A percentile compares a stretch with the other conserved stretches of the same genome.
Conservation (phyloP, 1,284 basidiomycete genomes). For the Earliella scabrosa region DNA sequence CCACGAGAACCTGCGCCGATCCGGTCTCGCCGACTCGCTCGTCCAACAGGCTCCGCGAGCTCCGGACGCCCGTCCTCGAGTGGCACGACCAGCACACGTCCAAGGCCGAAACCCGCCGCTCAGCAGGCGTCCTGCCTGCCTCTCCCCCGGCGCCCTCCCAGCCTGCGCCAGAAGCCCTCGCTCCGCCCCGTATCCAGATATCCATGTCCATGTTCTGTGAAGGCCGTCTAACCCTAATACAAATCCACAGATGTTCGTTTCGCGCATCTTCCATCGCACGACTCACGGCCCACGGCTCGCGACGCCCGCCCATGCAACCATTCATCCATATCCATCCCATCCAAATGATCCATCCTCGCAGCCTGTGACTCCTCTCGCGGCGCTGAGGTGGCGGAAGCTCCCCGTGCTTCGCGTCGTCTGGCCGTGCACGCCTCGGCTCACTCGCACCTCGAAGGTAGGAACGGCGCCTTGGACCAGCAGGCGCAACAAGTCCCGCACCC, state of each 20-base stretch:
- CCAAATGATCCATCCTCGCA: slow-evolving; percentile 5
- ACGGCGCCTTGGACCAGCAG: background rate
- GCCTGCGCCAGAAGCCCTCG: slow-evolving; percentile 11
- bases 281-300: slow-evolving; percentile 1
- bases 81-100: slow-evolving; percentile 5
- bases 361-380: slow-evolving; percentile 5
- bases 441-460: background rate
- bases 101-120: slow-evolving; percentile 17
- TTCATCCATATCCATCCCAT: slow-evolving; percentile 11
- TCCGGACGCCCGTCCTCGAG: slow-evolving; percentile 11
- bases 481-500: background rate
- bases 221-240: slow-evolving; percentile 18
- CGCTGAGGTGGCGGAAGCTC: slow-evolving; percentile 10
- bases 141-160: background rate
- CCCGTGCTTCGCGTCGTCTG: slow-evolving; percentile 7
- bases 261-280: no score
- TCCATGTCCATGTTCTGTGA: slow-evolving; percentile 18
- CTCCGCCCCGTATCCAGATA: slow-evolving; percentile 1
- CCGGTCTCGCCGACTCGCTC: slow-evolving; percentile 14
- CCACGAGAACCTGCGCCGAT: slow-evolving; percentile 10
- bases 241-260: slow-evolving; percentile 2
- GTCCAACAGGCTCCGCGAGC: slow-evolving; percentile 17
- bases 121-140: background rate
- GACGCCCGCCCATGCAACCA: slow-evolving; percentile 10
- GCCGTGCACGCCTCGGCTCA: slow-evolving; percentile 1